Conservation (phyloP, 2,329 filamentous ascomycete genomes). For the Hypoxylon sp. region DNA sequence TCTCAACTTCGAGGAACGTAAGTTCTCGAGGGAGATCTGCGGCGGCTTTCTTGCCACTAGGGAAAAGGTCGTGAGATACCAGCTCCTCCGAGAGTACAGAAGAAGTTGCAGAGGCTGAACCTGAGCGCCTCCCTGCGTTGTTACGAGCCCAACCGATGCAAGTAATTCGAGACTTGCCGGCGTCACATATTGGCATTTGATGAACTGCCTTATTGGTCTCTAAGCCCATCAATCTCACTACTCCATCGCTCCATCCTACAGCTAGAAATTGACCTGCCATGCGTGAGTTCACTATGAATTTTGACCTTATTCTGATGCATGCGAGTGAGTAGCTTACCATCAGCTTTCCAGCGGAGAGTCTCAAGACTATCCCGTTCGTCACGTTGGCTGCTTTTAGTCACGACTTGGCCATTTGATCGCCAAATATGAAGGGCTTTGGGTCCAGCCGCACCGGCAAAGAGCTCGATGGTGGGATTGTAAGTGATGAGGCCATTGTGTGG, state of each 20-base stretch:
- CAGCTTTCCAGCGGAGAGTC: constrained; percentile 75
- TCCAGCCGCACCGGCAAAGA: constrained; percentile 80
- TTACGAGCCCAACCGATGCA: constrained; percentile 69
- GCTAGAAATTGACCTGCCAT: constrained; percentile 79
- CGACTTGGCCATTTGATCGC: constrained; percentile 80
- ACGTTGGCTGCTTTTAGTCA: constrained; percentile 67
- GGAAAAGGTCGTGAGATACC: constrained; percentile 49
- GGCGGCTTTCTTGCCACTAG: constrained; percentile 51
- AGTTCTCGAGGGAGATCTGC: constrained; percentile 79
- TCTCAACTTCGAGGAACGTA: constrained; percentile 81
- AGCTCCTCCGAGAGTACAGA: constrained; percentile 53
- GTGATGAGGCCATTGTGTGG: constrained; percentile 73
- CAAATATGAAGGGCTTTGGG: constrained; percentile 81
- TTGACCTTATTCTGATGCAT: not conserved
- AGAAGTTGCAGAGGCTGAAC: constrained; percentile 35
- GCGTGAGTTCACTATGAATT: constrained; percentile 37
- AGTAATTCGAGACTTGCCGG: constrained; percentile 61
- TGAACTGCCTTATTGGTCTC: constrained; percentile 88
- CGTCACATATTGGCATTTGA: constrained; percentile 71
- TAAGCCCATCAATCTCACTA: constrained; percentile 80
- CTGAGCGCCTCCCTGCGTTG: constrained; percentile 53
- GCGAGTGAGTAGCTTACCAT: constrained; percentile 64
- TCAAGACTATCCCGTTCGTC: constrained; percentile 61
- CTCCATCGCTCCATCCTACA: constrained; percentile 86
- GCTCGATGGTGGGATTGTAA: constrained; percentile 88